Percentiles rank a stretch among this genome's conserved stretches.
Conservation (phyloP, 306 rosid genomes). For the Macrotyloma uniflorum region DNA sequence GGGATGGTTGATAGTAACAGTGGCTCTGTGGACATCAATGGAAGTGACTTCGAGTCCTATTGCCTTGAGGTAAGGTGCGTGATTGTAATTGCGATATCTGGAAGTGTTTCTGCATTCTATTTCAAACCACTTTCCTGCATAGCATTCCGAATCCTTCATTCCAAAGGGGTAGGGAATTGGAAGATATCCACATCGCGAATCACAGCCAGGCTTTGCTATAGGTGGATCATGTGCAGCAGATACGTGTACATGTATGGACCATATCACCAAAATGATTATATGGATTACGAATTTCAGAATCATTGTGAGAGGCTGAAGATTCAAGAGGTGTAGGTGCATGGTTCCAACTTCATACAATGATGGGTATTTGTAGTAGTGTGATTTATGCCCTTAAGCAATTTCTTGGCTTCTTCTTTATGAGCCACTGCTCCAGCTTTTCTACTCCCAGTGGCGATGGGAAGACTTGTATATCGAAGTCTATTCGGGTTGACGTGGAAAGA, state of each 20-base stretch:
- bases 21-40: background rate
- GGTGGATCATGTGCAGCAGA: background rate
- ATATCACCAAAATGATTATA: background rate
- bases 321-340: background rate
- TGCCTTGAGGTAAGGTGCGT: background rate
- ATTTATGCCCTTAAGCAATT: too few relatives aligned
- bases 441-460: too few relatives aligned
- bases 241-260: background rate
- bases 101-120: slow-evolving; percentile 33
- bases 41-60: slow-evolving; percentile 15
- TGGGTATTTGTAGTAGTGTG: too few relatives aligned
- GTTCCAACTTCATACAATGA: background rate
- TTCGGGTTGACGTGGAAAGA: too few relatives aligned
- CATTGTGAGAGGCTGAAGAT: background rate
- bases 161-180: slow-evolving; percentile 53
- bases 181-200: slow-evolving; percentile 29
- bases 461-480: too few relatives aligned
- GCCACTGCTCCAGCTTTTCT: too few relatives aligned
- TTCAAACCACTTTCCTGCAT: slow-evolving; percentile 40
- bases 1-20: slow-evolving; percentile 25
- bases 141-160: slow-evolving; percentile 37
- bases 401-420: too few relatives aligned
- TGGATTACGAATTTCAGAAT: background rate
- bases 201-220: slow-evolving; percentile 34
- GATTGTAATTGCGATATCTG: background rate